These are phyloP conservation scores for Turritis glabra DNA, from an alignment of 345 rosid genomes.

Conservation along the genomic window DNA sequence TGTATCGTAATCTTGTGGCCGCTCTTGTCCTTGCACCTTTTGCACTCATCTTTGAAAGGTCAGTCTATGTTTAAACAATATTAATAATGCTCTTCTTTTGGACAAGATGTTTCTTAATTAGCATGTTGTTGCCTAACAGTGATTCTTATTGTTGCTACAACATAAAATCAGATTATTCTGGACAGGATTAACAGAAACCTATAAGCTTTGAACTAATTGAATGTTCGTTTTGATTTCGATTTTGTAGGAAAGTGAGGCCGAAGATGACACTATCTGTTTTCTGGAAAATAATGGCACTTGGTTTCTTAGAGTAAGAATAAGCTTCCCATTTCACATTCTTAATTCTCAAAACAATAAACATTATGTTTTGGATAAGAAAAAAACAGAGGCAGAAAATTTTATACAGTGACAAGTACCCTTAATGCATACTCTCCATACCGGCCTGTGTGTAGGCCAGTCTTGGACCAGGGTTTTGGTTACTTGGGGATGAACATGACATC, in stretches of 20 bases:
- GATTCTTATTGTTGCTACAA: not conserved
- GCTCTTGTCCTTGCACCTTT: conserved; percentile 75
- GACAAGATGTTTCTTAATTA: not conserved
- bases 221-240: not conserved
- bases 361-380: not conserved
- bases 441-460: conserved; percentile 58
- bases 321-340: not conserved
- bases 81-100: not conserved
- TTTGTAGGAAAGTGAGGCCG: conserved; percentile 69
- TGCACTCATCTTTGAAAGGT: conserved; percentile 78
- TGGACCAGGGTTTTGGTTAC: conserved; percentile 30
- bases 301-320: conserved; percentile 60
- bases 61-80: not conserved
- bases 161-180: not conserved
- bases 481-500: conserved; percentile 59
- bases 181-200: not conserved
- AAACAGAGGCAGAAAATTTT: not conserved
- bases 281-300: conserved; percentile 59
- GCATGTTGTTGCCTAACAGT: not conserved
- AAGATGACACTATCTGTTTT: conserved; percentile 67
- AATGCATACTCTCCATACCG: not conserved
- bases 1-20: conserved; percentile 73
- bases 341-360: not conserved
- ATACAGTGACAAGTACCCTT: not conserved
- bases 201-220: not conserved